Percentiles rank a stretch among this genome's conserved stretches.
Evolutionary conservation across 2,329 filamentous ascomycete genomes (phyloP).

Genomic region (Setomelanomma holmii): DNA sequence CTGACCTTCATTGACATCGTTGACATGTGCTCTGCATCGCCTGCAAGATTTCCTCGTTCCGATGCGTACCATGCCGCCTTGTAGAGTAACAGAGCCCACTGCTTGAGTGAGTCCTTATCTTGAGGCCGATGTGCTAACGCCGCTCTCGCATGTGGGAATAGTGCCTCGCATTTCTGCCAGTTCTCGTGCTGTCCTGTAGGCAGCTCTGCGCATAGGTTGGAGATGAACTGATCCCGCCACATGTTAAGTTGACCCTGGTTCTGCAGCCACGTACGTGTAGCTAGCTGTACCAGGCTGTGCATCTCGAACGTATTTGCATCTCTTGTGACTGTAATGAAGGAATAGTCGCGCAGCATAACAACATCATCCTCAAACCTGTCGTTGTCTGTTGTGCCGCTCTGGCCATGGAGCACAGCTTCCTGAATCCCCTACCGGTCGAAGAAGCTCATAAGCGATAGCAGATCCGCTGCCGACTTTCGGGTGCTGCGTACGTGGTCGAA

Average conservation of each 20-base stretch:
- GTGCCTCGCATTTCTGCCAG: not conserved
- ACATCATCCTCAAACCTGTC: slow-evolving; percentile 14
- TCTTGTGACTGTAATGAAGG: slow-evolving; percentile 10
- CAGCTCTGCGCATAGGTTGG: not conserved
- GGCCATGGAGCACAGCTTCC: slow-evolving; percentile 33
- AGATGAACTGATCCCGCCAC: not conserved
- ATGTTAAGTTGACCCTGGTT: not conserved
- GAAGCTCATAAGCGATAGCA: slow-evolving; percentile 58
- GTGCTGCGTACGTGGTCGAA: slow-evolving; percentile 43
- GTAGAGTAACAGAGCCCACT: slow-evolving; percentile 7
- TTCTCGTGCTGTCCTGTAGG: slow-evolving; percentile 1
- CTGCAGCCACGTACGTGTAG: slow-evolving; percentile 12
- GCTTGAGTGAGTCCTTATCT: not conserved
- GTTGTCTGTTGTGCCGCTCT: not conserved
- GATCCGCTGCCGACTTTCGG: slow-evolving; percentile 44
- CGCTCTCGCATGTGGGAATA: not conserved
- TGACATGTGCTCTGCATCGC: slow-evolving; percentile 1
- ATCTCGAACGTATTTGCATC: slow-evolving; percentile 1
- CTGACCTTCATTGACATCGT: not conserved
- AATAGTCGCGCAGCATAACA: slow-evolving; percentile 15
- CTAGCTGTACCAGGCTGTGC: slow-evolving; percentile 12
- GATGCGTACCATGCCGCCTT: slow-evolving; percentile 7
- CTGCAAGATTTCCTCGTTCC: not conserved
- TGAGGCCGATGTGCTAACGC: not conserved
- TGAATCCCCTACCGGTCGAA: slow-evolving; percentile 55